Percentiles rank a stretch among this genome's conserved stretches.
Conservation (phyloP, 2,329 filamentous ascomycete genomes). For the Aulographum hederae region DNA sequence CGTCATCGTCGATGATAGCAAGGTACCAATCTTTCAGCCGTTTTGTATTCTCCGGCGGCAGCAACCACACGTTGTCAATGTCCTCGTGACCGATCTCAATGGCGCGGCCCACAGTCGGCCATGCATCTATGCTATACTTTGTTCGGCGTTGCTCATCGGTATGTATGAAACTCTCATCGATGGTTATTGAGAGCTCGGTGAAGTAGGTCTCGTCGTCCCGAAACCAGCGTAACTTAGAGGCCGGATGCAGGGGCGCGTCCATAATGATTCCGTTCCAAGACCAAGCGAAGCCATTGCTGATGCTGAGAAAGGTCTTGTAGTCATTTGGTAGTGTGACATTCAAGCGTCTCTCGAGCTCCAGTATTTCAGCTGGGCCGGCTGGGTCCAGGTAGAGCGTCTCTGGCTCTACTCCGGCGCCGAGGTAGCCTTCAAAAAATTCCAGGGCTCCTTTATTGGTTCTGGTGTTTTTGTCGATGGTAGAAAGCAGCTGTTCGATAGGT, state of each 20-base stretch:
- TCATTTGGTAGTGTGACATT: constrained; percentile 5
- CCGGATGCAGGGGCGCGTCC: constrained; percentile 1
- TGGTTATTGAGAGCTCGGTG: constrained; percentile 4
- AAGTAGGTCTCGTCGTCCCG: constrained; percentile 6
- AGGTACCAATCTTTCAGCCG: constrained; percentile 4
- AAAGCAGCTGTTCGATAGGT: no score
- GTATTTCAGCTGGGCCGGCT: constrained; percentile 4
- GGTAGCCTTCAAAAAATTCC: no score
- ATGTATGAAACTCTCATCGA: constrained; percentile 3
- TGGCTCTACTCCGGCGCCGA: no score
- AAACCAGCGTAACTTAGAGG: not conserved
- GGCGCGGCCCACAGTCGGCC: constrained; percentile 5
- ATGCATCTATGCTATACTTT: no score
- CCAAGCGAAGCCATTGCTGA: constrained; percentile 7
- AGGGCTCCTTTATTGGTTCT: no score
- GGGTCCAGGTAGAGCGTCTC: constrained; percentile 6
- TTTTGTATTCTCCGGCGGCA: constrained; percentile 5
- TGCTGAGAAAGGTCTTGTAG: constrained; percentile 7
- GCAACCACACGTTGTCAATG: constrained; percentile 6
- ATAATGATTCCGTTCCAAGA: constrained; percentile 3
- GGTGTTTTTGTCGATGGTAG: no score
- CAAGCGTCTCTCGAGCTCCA: constrained; percentile 5
- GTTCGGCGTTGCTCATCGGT: constrained; percentile 1
- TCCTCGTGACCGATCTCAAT: constrained; percentile 5
- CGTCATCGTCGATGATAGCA: constrained; percentile 5